Evolutionary conservation across 306 rosid genomes (phyloP), one percentile per base, ranked within the genome.

Genomic region (Sphenostylis stenocarpa): DNA sequence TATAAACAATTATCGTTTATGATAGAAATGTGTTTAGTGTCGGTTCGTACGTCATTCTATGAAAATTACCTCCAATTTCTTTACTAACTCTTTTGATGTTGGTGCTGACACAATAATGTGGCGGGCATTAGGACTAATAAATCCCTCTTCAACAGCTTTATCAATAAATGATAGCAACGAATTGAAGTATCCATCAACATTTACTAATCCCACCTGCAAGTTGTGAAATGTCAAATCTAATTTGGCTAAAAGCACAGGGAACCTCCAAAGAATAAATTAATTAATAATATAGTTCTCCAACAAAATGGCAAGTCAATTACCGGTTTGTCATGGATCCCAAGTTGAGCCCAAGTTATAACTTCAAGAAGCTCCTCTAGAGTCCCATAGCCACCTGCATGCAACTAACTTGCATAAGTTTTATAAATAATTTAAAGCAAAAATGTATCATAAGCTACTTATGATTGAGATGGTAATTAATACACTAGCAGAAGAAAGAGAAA

Each of bases 271-370:
- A 67, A 21, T 47, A 66, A 23, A 10, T 53, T 20, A 33, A 29
- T 39, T 20, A 49, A 51, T 48, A 62, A 63, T 39, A 39, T 4
- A 39, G 26, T 34, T 78, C 23, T 29, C 69, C 26, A 72, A 43
- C 77, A 21, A 79, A 67, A 12, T 63, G 71, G 70, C 62, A 55
- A 28, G 51, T 34, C 28, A 84, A 53, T 71, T 78, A 94, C 99
- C 70, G 99, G 99, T 78, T 95, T 95, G 73, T 95, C 99, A 58
- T 95, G 99, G 80, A 95, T 95, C 75, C 99, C 99, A 72, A 95
- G 97, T 73, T 95, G 99, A 68, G 99, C 99, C 99, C 99, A 95
- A 7, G 99, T 92, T 83, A 95, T 95, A 67, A 89, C 99, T 82
- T 95, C 97, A 82, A 95, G 99, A 45, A 95, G 90, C 85, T 95